phyloP scores from a whole-genome alignment of 2,329 filamentous ascomycete genomes.

The Sarocladium strictum region DNA sequence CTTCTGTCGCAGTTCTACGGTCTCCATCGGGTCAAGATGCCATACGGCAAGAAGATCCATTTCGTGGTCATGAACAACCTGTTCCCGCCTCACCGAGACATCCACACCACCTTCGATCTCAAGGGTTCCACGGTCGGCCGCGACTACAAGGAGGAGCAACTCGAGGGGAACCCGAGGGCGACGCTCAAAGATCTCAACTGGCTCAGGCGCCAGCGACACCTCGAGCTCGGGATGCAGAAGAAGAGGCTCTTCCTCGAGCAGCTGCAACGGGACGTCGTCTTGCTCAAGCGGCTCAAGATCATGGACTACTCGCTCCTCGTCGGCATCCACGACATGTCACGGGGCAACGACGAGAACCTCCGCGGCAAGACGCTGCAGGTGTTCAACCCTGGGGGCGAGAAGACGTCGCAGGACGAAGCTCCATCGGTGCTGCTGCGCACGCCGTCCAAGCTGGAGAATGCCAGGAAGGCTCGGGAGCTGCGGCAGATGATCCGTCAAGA shows the following conservation, averaged over 20 bases:
- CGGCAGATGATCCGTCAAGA: slow-evolving; percentile 89
- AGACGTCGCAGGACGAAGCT: slow-evolving; percentile 48
- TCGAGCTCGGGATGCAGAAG: slow-evolving; percentile 86
- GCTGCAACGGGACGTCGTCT: slow-evolving; percentile 76
- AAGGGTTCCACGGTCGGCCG: slow-evolving; percentile 94
- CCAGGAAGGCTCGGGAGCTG: slow-evolving; percentile 83
- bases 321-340: slow-evolving; percentile 83
- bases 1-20: slow-evolving; percentile 97
- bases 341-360: slow-evolving; percentile 93
- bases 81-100: slow-evolving; percentile 94
- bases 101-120: slow-evolving; percentile 93
- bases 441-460: slow-evolving; percentile 87
- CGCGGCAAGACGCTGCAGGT: slow-evolving; percentile 85
- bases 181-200: slow-evolving; percentile 97
- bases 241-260: slow-evolving; percentile 85
- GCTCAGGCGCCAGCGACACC: slow-evolving; percentile 75
- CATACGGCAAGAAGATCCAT: slow-evolving; percentile 96
- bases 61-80: slow-evolving; percentile 99
- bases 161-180: slow-evolving; percentile 83
- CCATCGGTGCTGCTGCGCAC: slow-evolving; percentile 72
- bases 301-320: slow-evolving; percentile 98
- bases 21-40: slow-evolving; percentile 94
- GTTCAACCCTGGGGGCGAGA: slow-evolving; percentile 81
- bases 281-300: slow-evolving; percentile 84
- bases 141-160: slow-evolving; percentile 81